Base-by-base conservation (phyloP, 108 stramenopile species). In the Epipyxis sp. region DNA sequence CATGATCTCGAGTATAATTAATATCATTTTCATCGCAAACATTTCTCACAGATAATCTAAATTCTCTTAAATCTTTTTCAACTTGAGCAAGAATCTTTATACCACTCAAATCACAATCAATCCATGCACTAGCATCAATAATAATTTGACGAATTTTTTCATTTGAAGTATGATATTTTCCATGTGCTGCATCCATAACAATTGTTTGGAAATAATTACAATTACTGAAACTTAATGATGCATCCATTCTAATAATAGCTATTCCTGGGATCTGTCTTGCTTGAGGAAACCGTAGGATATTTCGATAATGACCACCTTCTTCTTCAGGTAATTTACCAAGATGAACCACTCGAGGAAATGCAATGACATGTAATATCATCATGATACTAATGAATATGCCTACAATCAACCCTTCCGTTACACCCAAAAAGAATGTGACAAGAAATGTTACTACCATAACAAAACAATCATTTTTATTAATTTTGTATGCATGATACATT, bases 401-500 rank as follows among this genome's bases (percentile, higher is more conserved):
- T 20, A 20, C 46, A 20, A 50, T 13, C 46, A 50, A 50, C 13
- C 46, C 46, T 50, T 50, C 46, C 46, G 46, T 50, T 20, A 50
- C 46, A 50, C 46, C 46, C 46, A 50, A 6, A 50, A 50, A 50
- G 46, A 50, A 50, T 20, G 46, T 50, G 46, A 6, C 6, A 20
- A 50, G 46, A 20, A 50, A 50, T 50, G 46, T 50, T 20, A 20
- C 46, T 13, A 50, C 72, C 72, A 57, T 57, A 35, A 74, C 1
- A 0, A 44, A 0, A 29, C 72, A 74, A 35, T 44, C 72, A 0
- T 30, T 27, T 54, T 20, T 57, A 0, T n/a, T 39, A 20, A 57
- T 59, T 59, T 77, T 77, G 6, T 79, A 79, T 1, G 78, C 78
- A 27, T 34, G 16, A 16, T 40, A 27, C 6, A 79, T 68, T 6